Evolutionary conservation across 495 filamentous ascomycete species (phyloP).

Genomic region (Alectoria sarmentosa): DNA sequence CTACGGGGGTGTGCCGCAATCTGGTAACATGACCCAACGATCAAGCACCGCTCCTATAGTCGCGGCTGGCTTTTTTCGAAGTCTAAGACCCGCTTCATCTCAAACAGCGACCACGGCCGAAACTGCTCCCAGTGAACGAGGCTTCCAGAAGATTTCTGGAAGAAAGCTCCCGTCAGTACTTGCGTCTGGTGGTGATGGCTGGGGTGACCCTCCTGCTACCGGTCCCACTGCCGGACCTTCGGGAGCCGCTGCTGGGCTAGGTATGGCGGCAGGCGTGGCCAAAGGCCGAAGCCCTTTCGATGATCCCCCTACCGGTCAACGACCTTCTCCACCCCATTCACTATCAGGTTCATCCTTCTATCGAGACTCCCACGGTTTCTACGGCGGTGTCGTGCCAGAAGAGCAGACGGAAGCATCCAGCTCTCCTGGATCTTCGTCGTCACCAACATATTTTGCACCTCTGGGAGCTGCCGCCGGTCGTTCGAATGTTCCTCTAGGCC

Average conservation of each 20-base stretch:
- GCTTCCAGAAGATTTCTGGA: conserved; percentile 59
- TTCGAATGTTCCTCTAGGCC: conserved; percentile 5
- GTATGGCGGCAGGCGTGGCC: conserved; percentile 7
- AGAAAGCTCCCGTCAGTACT: conserved; percentile 67
- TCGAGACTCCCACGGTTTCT: conserved; percentile 34
- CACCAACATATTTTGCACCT: conserved; percentile 26
- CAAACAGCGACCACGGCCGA: conserved; percentile 28
- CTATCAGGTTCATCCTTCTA: conserved; percentile 38
- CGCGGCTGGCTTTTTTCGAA: conserved; percentile 44
- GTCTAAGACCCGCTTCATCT: conserved; percentile 28
- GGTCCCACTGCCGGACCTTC: conserved; percentile 14
- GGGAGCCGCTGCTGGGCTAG: neutral
- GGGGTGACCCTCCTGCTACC: conserved; percentile 37
- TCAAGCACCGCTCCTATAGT: conserved; percentile 51
- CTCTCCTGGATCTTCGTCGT: conserved; percentile 26
- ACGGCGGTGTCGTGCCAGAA: conserved; percentile 28
- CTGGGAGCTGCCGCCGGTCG: conserved; percentile 32
- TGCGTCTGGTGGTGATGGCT: conserved; percentile 62
- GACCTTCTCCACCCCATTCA: conserved; percentile 24
- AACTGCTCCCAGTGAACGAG: conserved; percentile 43
- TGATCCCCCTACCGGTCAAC: conserved; percentile 15
- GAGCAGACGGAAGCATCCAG: conserved; percentile 23
- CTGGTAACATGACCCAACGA: conserved; percentile 40
- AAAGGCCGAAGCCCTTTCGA: conserved; percentile 13
- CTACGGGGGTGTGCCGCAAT: conserved; percentile 24